Evolutionary conservation across 768 basidiomycete genomes (phyloP).

Genomic region (Pulveroboletus sp.): DNA sequence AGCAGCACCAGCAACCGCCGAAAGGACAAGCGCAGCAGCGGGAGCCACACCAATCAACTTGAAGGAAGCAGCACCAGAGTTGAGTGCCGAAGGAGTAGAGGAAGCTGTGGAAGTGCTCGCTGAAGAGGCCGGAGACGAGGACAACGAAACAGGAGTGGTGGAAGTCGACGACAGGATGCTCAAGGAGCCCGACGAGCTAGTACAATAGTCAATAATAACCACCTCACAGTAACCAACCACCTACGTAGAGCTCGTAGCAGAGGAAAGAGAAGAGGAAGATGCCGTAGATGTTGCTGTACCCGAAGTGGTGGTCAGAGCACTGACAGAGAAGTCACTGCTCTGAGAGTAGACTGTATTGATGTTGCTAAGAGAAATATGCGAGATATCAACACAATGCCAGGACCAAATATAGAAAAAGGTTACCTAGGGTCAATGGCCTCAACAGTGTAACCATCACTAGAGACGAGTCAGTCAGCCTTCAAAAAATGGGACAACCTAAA

Average conservation of each 20-base stretch:
- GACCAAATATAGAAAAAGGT: not conserved
- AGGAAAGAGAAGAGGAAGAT: not conserved
- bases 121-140: not conserved
- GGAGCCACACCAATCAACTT: conserved; percentile 32
- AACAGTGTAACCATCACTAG: conserved; percentile 46
- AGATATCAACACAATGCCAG: not conserved
- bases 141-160: conserved; percentile 7
- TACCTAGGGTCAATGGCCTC: conserved; percentile 42
- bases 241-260: conserved; percentile 5
- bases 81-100: conserved; percentile 22
- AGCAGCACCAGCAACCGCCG: conserved; percentile 46
- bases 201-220: not conserved
- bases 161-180: conserved; percentile 6
- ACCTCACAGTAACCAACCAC: not conserved
- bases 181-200: not conserved
- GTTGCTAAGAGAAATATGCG: conserved; percentile 27
- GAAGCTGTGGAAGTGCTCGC: conserved; percentile 12
- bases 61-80: conserved; percentile 28
- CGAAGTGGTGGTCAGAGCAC: conserved; percentile 7
- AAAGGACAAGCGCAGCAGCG: conserved; percentile 35
- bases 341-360: conserved; percentile 40
- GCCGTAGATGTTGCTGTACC: conserved; percentile 13
- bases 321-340: conserved; percentile 42
- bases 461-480: not conserved
- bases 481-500: not conserved